Conservation (phyloP, 331 rosid genomes). For the Rhamnella rubrinervis region DNA sequence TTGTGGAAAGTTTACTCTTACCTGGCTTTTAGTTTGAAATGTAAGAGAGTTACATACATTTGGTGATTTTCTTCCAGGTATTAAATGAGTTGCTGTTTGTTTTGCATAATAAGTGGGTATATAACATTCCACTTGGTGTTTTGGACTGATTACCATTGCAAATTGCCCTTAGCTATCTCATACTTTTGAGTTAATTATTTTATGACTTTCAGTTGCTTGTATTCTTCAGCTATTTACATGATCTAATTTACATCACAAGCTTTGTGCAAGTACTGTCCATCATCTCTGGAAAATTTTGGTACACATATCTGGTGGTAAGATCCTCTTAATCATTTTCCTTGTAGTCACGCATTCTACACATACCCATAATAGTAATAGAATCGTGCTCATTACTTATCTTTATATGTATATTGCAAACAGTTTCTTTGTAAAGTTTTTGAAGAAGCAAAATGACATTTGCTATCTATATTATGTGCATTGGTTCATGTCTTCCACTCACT, state of each 20-base stretch:
- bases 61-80: not conserved
- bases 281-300: constrained; percentile 84
- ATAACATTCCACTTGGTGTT: no score
- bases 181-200: not conserved
- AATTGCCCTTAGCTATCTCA: not conserved
- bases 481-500: not conserved
- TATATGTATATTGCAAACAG: not conserved
- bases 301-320: constrained; percentile 75
- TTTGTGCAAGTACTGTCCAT: constrained; percentile 84
- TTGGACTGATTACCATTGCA: no score
- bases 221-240: constrained; percentile 80
- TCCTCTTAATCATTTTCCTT: constrained; percentile 20
- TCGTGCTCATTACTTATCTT: not conserved
- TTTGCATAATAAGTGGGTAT: not conserved
- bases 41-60: not conserved
- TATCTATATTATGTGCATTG: not conserved
- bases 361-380: not conserved
- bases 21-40: not conserved
- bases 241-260: constrained; percentile 89
- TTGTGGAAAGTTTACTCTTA: not conserved
- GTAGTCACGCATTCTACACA: constrained; percentile 6
- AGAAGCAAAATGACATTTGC: not conserved
- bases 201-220: constrained; percentile 7
- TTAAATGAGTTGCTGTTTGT: not conserved
- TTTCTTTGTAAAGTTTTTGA: not conserved